Percentiles rank a stretch among this genome's conserved stretches.
These are phyloP conservation scores for Rhizopogon vinicolor DNA, from an alignment of 768 basidiomycete genomes.

Conservation along the genomic window DNA sequence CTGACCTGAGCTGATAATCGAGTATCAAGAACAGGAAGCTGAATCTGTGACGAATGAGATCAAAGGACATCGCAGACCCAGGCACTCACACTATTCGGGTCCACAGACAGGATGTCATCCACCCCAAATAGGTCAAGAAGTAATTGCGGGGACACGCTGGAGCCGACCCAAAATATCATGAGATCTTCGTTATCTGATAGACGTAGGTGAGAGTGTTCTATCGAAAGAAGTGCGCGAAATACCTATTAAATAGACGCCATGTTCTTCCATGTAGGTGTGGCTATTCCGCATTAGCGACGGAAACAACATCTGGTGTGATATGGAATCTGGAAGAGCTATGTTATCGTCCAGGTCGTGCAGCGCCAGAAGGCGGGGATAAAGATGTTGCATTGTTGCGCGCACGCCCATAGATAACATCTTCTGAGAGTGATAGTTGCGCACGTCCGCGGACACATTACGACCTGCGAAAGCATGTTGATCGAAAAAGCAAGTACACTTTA, in stretches of 20 bases:
- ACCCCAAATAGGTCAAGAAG: slow-evolving; percentile 81
- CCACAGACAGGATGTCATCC: slow-evolving; percentile 69
- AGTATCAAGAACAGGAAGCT: slow-evolving; percentile 68
- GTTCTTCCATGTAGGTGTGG: slow-evolving; percentile 82
- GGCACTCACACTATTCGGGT: slow-evolving; percentile 60
- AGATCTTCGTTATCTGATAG: slow-evolving; percentile 79
- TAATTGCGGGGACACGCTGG: slow-evolving; percentile 75
- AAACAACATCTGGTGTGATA: slow-evolving; percentile 53
- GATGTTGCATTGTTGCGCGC: slow-evolving; percentile 63
- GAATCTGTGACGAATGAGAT: slow-evolving; percentile 38
- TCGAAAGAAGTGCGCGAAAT: slow-evolving; percentile 15
- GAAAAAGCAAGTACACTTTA: neutral
- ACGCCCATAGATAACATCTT: slow-evolving; percentile 68
- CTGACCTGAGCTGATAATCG: slow-evolving; percentile 79
- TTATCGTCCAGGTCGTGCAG: slow-evolving; percentile 77
- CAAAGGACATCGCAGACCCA: neutral
- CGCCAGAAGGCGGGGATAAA: slow-evolving; percentile 87
- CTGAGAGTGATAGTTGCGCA: slow-evolving; percentile 82
- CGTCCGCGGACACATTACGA: slow-evolving; percentile 88
- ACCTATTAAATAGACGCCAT: slow-evolving; percentile 95
- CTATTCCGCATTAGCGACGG: slow-evolving; percentile 81
- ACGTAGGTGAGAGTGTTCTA: neutral
- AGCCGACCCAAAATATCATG: slow-evolving; percentile 89
- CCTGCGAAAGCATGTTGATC: slow-evolving; percentile 37
- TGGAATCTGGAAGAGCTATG: slow-evolving; percentile 62